Base-by-base conservation (phyloP, 1,284 basidiomycete genomes). In the Melampsora larici-populina region DNA sequence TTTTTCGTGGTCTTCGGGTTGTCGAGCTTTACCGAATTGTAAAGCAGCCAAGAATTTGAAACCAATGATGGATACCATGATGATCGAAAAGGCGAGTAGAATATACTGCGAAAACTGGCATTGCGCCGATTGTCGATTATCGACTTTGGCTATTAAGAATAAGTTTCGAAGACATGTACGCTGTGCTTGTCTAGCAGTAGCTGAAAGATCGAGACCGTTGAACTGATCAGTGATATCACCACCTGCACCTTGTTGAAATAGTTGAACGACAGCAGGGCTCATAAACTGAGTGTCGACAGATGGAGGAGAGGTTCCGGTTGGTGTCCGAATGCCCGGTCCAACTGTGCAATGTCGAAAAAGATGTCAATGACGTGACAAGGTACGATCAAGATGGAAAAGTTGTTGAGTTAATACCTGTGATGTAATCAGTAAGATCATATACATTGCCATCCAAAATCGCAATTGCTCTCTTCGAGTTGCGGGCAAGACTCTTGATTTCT, bases 11-110 rank as follows among this genome's bases (percentile, higher is more conserved):
- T 97, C 90, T 84, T 98, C 96, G 0, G 96, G 95, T 43, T 92
- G 91, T 78, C 93, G 89, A 62, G 90, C 86, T 15, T 90, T 85
- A 66, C 89, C 88, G 82, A 98, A 93, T 85, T 95, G 95, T 83
- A 98, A 87, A 0, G 94, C 95, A 0, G 94, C 93, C 79, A 98
- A 86, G 86, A 98, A 99, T 86, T 99, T 99, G 91, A 99, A 98
- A 0, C 91, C 94, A 82, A 99, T 96, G 82, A 98, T 91, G 78
- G 90, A 86, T 77, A 98, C 92, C 94, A 99, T 97, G 85, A 97
- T 86, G 82, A 92, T 87, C 1, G 93, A 96, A 29, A 99, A 85
- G 0, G 90, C 92, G 72, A 99, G 89, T 9, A 99, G 88, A 82
- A 99, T 92, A 84, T 96, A 95, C 62, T 89, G 91, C 26, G 94